Percentiles rank a stretch among this genome's conserved stretches.
Conservation (phyloP, 1,284 basidiomycete genomes). For the Pulveroboletus ridleyi region DNA sequence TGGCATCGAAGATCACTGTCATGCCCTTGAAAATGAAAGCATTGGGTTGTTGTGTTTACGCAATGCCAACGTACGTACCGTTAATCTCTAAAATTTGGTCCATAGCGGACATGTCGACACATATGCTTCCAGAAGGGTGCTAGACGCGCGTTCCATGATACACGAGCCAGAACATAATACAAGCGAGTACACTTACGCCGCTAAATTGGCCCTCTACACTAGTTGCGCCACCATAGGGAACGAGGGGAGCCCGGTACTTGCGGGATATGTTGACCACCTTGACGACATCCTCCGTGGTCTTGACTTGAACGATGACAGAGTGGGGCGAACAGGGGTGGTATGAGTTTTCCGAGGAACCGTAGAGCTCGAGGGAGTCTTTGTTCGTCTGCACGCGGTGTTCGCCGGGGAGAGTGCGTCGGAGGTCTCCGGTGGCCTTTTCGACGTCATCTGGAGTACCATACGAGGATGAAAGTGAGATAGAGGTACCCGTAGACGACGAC, state of each 20-base stretch:
- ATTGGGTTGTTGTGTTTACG: background rate
- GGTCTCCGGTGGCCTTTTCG: slow-evolving; percentile 58
- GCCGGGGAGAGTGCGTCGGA: slow-evolving; percentile 53
- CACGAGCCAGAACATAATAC: background rate
- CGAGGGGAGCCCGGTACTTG: slow-evolving; percentile 58
- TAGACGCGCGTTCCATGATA: slow-evolving; percentile 26
- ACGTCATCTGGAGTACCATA: slow-evolving; percentile 58
- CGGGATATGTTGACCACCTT: slow-evolving; percentile 62
- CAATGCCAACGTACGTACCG: slow-evolving; percentile 34
- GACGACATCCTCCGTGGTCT: slow-evolving; percentile 63
- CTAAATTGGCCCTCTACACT: slow-evolving; percentile 57
- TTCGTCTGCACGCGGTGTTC: slow-evolving; percentile 55
- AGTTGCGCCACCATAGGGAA: slow-evolving; percentile 68
- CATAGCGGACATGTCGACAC: slow-evolving; percentile 71
- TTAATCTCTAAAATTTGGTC: slow-evolving; percentile 63
- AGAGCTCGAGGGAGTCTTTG: slow-evolving; percentile 51
- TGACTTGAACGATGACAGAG: slow-evolving; percentile 60
- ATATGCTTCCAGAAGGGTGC: slow-evolving; percentile 65
- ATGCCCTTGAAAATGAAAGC: slow-evolving; percentile 42
- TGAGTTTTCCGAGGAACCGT: slow-evolving; percentile 73
- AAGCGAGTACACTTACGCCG: slow-evolving; percentile 38
- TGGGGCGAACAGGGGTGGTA: slow-evolving; percentile 73
- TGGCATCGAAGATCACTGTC: slow-evolving; percentile 83
- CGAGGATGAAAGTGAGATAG: slow-evolving; percentile 23
- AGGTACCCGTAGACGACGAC: slow-evolving; percentile 1